These are phyloP conservation scores for Ganoderma boninense DNA, from an alignment of 1,284 basidiomycete species.

Conservation along the genomic window DNA sequence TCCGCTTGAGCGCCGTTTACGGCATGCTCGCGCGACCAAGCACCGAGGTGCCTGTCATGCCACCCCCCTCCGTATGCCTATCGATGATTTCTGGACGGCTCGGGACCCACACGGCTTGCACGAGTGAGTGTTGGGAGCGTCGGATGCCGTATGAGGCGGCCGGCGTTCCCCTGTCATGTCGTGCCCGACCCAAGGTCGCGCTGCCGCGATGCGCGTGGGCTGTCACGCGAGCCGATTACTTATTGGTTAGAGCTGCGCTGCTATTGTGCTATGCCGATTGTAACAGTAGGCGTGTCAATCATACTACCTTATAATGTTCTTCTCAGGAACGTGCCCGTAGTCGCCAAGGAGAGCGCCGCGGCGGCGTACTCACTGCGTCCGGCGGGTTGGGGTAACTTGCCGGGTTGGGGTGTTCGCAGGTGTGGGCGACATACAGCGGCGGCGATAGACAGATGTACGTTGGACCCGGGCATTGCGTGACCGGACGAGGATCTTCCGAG, in stretches of 20 bases:
- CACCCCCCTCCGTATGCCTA: neutral
- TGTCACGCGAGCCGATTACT: neutral
- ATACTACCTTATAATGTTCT: slow-evolving; percentile 4
- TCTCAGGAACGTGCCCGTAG: slow-evolving; percentile 3
- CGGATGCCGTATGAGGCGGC: neutral
- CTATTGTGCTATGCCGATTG: slow-evolving; percentile 22
- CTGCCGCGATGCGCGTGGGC: neutral
- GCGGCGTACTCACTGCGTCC: neutral
- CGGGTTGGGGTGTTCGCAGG: neutral
- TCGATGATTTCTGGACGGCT: neutral
- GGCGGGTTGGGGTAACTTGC: neutral
- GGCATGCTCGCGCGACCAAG: slow-evolving; percentile 2
- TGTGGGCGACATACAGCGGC: neutral
- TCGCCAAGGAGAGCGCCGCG: neutral
- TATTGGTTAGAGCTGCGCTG: slow-evolving; percentile 1
- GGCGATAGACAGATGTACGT: neutral
- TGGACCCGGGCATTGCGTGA: neutral
- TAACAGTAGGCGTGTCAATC: slow-evolving; percentile 18
- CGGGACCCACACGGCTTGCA: neutral
- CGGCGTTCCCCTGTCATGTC: neutral
- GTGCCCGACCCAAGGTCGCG: neutral
- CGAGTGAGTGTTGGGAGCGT: neutral
- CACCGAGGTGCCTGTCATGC: slow-evolving; percentile 6
- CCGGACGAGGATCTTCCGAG: slow-evolving; percentile 1
- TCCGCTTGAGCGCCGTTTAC: slow-evolving; percentile 4